Percentiles rank a stretch among this genome's conserved stretches.
phyloP scores from a whole-genome alignment of 108 stramenopile species.

The Pseudonitzschia pungens region DNA sequence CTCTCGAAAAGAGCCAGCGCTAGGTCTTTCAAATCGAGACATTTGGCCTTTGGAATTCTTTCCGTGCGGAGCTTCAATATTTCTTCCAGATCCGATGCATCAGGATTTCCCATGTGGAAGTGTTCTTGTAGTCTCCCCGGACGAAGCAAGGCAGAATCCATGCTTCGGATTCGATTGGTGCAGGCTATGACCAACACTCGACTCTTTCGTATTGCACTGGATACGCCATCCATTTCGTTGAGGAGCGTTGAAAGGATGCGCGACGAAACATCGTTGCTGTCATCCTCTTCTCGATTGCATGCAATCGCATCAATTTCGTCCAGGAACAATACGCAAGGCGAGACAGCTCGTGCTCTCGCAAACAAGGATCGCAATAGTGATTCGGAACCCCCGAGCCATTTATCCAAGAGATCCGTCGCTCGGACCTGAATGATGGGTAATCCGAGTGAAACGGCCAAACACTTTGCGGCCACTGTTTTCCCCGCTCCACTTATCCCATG shows the following conservation, averaged over 20 bases:
- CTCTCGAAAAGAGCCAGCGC: constrained; percentile 31
- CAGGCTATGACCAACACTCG: constrained; percentile 93
- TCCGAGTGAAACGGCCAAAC: constrained; percentile 71
- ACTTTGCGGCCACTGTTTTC: constrained; percentile 68
- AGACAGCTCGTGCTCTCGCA: constrained; percentile 71
- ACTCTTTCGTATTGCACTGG: constrained; percentile 49
- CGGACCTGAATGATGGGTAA: constrained; percentile 61
- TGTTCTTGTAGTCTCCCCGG: constrained; percentile 95
- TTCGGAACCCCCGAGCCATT: constrained; percentile 97
- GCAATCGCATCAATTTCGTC: constrained; percentile 98
- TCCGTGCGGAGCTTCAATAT: constrained; percentile 52
- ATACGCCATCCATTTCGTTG: constrained; percentile 98
- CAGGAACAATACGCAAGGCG: constrained; percentile 94
- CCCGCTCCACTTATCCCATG: constrained; percentile 78
- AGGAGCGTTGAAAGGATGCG: constrained; percentile 92
- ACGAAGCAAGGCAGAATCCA: constrained; percentile 95
- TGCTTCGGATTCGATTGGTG: constrained; percentile 89
- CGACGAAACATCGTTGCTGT: constrained; percentile 38
- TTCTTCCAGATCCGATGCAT: constrained; percentile 38
- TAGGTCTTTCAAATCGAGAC: constrained; percentile 24
- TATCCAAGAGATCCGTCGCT: constrained; percentile 91
- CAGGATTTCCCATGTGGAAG: constrained; percentile 50
- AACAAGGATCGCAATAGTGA: constrained; percentile 88
- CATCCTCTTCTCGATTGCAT: constrained; percentile 78
- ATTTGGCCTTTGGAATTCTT: constrained; percentile 23